Conservation (phyloP, 176 grass and related monocot genomes). For the Musa troglodytarum region DNA sequence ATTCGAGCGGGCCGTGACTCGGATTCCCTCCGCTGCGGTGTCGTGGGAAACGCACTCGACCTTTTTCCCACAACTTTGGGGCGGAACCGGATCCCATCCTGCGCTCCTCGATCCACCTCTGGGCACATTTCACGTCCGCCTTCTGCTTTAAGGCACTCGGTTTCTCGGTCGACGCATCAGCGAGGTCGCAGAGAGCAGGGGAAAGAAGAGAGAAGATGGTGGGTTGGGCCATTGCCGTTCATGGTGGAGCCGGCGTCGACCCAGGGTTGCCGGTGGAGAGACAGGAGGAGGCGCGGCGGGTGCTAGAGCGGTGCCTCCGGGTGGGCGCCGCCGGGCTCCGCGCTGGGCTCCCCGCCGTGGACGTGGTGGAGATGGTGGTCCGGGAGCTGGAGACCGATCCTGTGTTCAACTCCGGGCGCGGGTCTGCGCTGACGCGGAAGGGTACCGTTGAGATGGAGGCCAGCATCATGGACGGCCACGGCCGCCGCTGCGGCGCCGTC, state of each 20-base stretch:
- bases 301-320: slow-evolving; percentile 65
- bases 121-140: no score
- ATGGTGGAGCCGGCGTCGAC: slow-evolving; percentile 77
- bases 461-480: slow-evolving; percentile 79
- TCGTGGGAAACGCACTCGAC: no score
- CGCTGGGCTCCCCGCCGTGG: slow-evolving; percentile 10
- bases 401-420: slow-evolving; percentile 62
- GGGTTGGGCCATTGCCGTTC: slow-evolving; percentile 77
- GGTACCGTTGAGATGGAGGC: slow-evolving; percentile 93
- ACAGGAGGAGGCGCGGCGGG: slow-evolving; percentile 63
- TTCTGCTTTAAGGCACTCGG: no score
- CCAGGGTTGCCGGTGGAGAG: slow-evolving; percentile 51
- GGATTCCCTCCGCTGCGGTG: no score
- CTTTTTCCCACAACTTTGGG: no score
- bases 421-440: slow-evolving; percentile 57
- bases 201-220: slow-evolving; percentile 25
- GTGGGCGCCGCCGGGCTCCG: slow-evolving; percentile 43
- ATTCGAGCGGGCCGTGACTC: no score
- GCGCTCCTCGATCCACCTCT: no score
- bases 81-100: no score
- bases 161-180: no score
- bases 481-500: slow-evolving; percentile 65
- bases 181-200: no score
- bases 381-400: slow-evolving; percentile 68
- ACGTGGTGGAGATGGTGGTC: slow-evolving; percentile 65